Conservation (phyloP, 2,329 filamentous ascomycete genomes). For the Purpureocillium lavendulum region DNA sequence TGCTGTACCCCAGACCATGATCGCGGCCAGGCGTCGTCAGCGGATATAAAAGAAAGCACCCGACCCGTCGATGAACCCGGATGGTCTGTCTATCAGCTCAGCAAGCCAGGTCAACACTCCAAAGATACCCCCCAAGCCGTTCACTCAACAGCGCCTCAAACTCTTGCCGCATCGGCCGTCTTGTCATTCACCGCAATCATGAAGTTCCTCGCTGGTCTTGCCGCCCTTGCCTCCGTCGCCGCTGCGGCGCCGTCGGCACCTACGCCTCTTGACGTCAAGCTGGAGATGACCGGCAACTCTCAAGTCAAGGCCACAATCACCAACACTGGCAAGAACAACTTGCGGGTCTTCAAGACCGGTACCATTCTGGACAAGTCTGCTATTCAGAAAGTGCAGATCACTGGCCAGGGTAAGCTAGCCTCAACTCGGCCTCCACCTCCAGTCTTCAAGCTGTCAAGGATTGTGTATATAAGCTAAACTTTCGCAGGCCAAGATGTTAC, state of each 20-base stretch:
- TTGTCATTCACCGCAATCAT: constrained; percentile 17
- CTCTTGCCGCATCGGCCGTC: too few relatives aligned
- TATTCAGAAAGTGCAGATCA: constrained; percentile 43
- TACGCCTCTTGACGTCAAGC: constrained; percentile 32
- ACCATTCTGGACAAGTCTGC: constrained; percentile 43
- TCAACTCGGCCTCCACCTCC: background rate
- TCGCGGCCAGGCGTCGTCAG: too few relatives aligned
- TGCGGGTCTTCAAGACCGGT: constrained; percentile 44
- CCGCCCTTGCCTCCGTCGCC: constrained; percentile 24
- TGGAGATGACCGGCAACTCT: constrained; percentile 41
- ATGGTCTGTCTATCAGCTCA: too few relatives aligned
- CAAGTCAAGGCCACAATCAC: constrained; percentile 42
- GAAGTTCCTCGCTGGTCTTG: constrained; percentile 27
- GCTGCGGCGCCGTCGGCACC: constrained; percentile 24
- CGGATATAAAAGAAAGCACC: too few relatives aligned
- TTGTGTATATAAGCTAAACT: background rate
- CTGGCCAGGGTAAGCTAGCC: constrained; percentile 31
- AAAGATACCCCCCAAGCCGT: too few relatives aligned
- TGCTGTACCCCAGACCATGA: too few relatives aligned
- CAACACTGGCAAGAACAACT: constrained; percentile 38
- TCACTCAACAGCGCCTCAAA: too few relatives aligned
- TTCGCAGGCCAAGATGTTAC: constrained; percentile 27
- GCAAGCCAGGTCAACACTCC: too few relatives aligned
- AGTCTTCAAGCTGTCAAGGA: background rate
- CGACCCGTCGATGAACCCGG: too few relatives aligned